Evolutionary conservation across 768 basidiomycete genomes (phyloP).

Genomic region (Phaffia australis): DNA sequence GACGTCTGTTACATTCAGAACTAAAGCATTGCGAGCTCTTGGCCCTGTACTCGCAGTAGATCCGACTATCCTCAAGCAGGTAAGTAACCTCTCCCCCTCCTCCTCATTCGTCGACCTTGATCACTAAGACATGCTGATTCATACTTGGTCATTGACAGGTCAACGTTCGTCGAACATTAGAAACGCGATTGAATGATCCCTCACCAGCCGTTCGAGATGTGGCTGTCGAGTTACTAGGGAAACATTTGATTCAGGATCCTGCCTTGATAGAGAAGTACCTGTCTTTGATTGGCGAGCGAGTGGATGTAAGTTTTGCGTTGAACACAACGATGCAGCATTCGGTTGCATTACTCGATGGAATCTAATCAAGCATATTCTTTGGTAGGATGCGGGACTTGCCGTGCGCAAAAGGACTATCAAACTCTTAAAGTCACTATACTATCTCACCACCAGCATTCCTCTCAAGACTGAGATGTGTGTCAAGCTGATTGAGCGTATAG

Average conservation of each 20-base stretch:
- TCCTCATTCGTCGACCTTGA: neutral
- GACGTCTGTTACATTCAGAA: slow-evolving; percentile 78
- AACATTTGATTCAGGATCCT: slow-evolving; percentile 82
- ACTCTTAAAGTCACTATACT: slow-evolving; percentile 71
- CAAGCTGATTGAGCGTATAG: slow-evolving; percentile 67
- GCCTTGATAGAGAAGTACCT: slow-evolving; percentile 86
- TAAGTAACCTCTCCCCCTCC: slow-evolving; percentile 39
- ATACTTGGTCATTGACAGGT: slow-evolving; percentile 41
- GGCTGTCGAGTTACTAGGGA: slow-evolving; percentile 93
- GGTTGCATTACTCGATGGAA: neutral
- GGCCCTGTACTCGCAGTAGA: slow-evolving; percentile 85
- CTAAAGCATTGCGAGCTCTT: slow-evolving; percentile 81
- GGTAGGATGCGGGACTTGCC: slow-evolving; percentile 80
- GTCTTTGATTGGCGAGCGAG: slow-evolving; percentile 72
- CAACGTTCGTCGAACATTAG: slow-evolving; percentile 74
- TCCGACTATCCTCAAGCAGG: slow-evolving; percentile 63
- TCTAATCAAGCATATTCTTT: neutral
- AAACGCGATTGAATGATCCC: slow-evolving; percentile 76
- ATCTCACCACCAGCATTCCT: slow-evolving; percentile 49
- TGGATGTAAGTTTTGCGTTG: slow-evolving; percentile 53
- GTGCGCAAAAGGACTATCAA: slow-evolving; percentile 96
- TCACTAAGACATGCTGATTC: neutral
- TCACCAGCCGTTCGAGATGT: slow-evolving; percentile 94
- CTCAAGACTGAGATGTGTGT: slow-evolving; percentile 69
- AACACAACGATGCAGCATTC: neutral